phyloP scores from a whole-genome alignment of 495 filamentous ascomycete genomes.

The Jackrogersella multiformis region DNA sequence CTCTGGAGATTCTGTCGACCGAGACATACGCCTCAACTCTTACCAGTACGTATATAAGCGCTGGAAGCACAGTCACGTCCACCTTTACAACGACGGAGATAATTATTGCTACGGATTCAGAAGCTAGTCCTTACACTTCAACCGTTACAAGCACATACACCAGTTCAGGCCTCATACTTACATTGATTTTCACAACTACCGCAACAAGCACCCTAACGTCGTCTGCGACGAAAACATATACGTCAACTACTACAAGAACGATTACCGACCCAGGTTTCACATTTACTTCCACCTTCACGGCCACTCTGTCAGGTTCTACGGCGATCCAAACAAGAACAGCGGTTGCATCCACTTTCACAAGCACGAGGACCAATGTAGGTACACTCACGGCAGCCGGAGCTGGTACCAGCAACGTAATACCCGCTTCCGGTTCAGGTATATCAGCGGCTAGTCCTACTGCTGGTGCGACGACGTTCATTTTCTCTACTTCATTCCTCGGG shows the following conservation, averaged over 20 bases:
- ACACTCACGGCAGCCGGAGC: background rate
- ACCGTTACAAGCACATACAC: constrained; percentile 24
- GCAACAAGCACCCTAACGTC: background rate
- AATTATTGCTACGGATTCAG: background rate
- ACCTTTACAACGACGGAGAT: constrained; percentile 25
- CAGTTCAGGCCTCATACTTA: background rate
- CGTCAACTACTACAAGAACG: constrained; percentile 24
- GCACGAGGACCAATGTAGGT: constrained; percentile 12
- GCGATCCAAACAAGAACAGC: background rate
- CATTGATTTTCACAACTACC: constrained; percentile 16
- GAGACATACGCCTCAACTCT: constrained; percentile 11
- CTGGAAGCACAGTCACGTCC: constrained; percentile 11
- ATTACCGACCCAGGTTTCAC: constrained; percentile 12
- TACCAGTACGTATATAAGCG: constrained; percentile 20
- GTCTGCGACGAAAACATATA: constrained; percentile 9
- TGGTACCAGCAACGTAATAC: background rate
- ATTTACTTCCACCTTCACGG: constrained; percentile 12
- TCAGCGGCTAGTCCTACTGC: background rate
- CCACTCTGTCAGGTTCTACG: background rate
- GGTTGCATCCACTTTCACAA: constrained; percentile 20
- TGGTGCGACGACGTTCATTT: too few relatives aligned
- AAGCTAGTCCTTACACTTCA: background rate
- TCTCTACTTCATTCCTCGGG: background rate
- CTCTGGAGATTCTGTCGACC: background rate
- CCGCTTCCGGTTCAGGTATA: too few relatives aligned